Evolutionary conservation across 2,329 filamentous ascomycete species (phyloP).

Genomic region (Periconia macrospinosa): DNA sequence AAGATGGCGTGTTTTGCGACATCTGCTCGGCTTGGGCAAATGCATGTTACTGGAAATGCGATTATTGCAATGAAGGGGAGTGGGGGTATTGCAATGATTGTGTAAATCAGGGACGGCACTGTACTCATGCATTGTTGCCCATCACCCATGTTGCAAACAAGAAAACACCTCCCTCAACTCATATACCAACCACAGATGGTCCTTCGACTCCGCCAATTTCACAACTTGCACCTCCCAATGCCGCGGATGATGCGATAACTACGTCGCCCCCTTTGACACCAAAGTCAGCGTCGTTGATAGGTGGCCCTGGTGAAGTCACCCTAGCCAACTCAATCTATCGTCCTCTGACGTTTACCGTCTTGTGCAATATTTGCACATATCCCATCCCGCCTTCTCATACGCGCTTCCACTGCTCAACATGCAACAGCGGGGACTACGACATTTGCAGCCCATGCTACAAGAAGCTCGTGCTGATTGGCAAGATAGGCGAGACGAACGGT

Average conservation of each 20-base stretch:
- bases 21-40: conserved; percentile 74
- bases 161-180: conserved; percentile 11
- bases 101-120: conserved; percentile 79
- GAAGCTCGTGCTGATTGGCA: conserved; percentile 62
- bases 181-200: conserved; percentile 12
- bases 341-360: conserved; percentile 70
- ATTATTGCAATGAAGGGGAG: conserved; percentile 83
- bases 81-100: conserved; percentile 94
- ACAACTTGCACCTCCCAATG: conserved; percentile 22
- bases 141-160: conserved; percentile 61
- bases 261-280: conserved; percentile 45
- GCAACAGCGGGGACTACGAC: conserved; percentile 82
- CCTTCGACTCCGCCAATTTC: conserved; percentile 18
- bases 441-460: conserved; percentile 80
- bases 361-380: conserved; percentile 77
- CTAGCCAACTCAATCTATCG: conserved; percentile 56
- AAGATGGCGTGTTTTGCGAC: conserved; percentile 83
- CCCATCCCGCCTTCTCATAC: conserved; percentile 69
- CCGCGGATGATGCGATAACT: conserved; percentile 27
- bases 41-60: conserved; percentile 87
- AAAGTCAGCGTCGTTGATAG: conserved; percentile 47
- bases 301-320: conserved; percentile 34
- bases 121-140: conserved; percentile 79
- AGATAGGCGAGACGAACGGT: conserved; percentile 75
- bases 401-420: conserved; percentile 79